These are phyloP conservation scores for Endotrypanum monterogeii DNA, from an alignment of 208 protist genomes.

Conservation along the genomic window DNA sequence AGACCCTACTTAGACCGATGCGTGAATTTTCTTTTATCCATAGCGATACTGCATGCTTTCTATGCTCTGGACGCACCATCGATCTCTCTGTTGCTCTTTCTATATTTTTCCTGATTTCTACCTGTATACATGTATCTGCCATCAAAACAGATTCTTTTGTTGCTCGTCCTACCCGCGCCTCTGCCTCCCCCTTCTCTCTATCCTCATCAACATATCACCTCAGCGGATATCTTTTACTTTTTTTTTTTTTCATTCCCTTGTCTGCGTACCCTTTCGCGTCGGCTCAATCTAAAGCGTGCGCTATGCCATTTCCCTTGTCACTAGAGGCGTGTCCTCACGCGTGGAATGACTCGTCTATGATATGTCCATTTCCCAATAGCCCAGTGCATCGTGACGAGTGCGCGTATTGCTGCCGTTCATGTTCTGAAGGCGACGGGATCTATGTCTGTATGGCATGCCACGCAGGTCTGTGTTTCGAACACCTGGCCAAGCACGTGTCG, in stretches of 20 bases:
- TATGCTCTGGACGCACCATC: neutral
- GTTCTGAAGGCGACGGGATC: constrained; percentile 54
- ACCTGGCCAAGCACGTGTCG: constrained; percentile 70
- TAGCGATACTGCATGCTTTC: neutral
- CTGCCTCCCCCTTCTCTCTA: neutral
- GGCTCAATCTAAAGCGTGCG: neutral
- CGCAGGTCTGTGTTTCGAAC: constrained; percentile 67
- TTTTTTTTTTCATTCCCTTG: constrained; percentile 3
- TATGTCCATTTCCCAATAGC: constrained; percentile 26
- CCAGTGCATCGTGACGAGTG: constrained; percentile 88
- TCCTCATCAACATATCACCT: neutral
- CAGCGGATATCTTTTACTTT: constrained; percentile 6
- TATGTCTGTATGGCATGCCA: constrained; percentile 88
- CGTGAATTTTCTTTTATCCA: neutral
- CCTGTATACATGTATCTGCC: neutral
- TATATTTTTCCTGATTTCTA: neutral
- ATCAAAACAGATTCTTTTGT: neutral
- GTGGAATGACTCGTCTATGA: constrained; percentile 72
- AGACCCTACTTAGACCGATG: neutral
- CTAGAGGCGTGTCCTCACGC: constrained; percentile 77
- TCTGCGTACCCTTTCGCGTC: constrained; percentile 20
- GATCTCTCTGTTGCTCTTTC: neutral
- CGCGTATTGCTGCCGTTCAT: constrained; percentile 86
- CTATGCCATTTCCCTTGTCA: constrained; percentile 47
- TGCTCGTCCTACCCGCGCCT: neutral